Conservation (phyloP, 768 basidiomycete species). For the Lenzites betulinus region DNA sequence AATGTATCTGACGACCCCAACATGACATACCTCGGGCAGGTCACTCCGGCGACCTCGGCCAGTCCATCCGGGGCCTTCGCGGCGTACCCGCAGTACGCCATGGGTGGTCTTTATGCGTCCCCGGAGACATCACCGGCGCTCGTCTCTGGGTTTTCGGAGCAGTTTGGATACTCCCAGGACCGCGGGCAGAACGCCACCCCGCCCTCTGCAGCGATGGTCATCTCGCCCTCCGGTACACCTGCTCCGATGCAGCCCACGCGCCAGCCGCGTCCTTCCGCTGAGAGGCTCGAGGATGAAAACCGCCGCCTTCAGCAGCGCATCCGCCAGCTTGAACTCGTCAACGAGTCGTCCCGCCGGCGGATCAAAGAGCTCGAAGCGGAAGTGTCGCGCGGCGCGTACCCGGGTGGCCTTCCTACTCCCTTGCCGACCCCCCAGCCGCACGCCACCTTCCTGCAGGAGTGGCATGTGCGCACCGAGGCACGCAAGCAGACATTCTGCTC, state of each 20-base stretch:
- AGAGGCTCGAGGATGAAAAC: constrained; percentile 50
- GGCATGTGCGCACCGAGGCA: constrained; percentile 74
- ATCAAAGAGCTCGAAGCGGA: constrained; percentile 50
- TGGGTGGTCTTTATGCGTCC: constrained; percentile 7
- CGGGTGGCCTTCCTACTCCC: constrained; percentile 33
- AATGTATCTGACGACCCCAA: constrained; percentile 14
- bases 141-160: constrained; percentile 19
- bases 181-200: constrained; percentile 13
- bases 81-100: constrained; percentile 9
- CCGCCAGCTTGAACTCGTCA: constrained; percentile 63
- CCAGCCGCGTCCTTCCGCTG: constrained; percentile 26
- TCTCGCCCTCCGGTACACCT: constrained; percentile 27
- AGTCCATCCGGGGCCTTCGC: constrained; percentile 22
- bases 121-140: constrained; percentile 20
- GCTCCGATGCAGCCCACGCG: constrained; percentile 25
- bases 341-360: constrained; percentile 50
- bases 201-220: constrained; percentile 30
- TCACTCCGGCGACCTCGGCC: constrained; percentile 12
- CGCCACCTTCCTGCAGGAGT: constrained; percentile 55
- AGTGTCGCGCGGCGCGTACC: constrained; percentile 34
- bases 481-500: constrained; percentile 75
- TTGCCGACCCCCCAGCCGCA: constrained; percentile 45
- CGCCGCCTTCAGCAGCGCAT: constrained; percentile 56
- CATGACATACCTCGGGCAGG: constrained; percentile 22
- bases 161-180: constrained; percentile 20